A percentile compares a stretch with the other conserved stretches of the same genome.
Evolutionary conservation across 805 yeast species (phyloP).

Genomic region (Yamadazyma takamatsuzukensis): DNA sequence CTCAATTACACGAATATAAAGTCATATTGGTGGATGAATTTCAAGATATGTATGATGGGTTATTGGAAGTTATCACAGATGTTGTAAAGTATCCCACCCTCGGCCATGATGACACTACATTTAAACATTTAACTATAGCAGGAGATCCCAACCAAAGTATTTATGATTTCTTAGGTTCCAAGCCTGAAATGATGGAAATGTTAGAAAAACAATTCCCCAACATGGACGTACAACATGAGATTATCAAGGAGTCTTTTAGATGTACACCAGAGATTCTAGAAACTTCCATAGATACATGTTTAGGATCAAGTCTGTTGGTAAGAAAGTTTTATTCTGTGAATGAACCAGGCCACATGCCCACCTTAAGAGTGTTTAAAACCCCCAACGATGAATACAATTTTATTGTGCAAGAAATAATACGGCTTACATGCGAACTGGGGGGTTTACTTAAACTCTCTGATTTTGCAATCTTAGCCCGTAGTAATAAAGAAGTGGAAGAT

Average conservation of each 20-base stretch:
- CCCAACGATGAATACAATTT: slow-evolving; percentile 39
- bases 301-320: slow-evolving; percentile 1
- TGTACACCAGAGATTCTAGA: slow-evolving; percentile 55
- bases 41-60: slow-evolving; percentile 60
- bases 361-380: slow-evolving; percentile 14
- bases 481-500: slow-evolving; percentile 47
- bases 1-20: slow-evolving; percentile 20
- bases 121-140: slow-evolving; percentile 58
- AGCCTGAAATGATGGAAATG: slow-evolving; percentile 28
- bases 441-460: slow-evolving; percentile 44
- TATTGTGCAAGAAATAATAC: slow-evolving; percentile 41
- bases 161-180: slow-evolving; percentile 61
- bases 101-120: slow-evolving; percentile 8
- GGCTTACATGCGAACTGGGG: slow-evolving; percentile 38
- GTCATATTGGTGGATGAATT: slow-evolving; percentile 65
- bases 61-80: slow-evolving; percentile 41
- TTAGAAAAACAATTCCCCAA: slow-evolving; percentile 19
- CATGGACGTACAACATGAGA: slow-evolving; percentile 21
- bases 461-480: slow-evolving; percentile 49
- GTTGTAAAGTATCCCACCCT: slow-evolving; percentile 33
- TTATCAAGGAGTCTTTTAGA: slow-evolving; percentile 54
- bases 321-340: slow-evolving; percentile 13
- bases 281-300: slow-evolving; percentile 29
- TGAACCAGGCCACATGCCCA: slow-evolving; percentile 20
- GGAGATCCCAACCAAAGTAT: slow-evolving; percentile 74